Evolutionary conservation across 148 eudicot genomes (phyloP).

Genomic region (Rhododendron williamsianum): DNA sequence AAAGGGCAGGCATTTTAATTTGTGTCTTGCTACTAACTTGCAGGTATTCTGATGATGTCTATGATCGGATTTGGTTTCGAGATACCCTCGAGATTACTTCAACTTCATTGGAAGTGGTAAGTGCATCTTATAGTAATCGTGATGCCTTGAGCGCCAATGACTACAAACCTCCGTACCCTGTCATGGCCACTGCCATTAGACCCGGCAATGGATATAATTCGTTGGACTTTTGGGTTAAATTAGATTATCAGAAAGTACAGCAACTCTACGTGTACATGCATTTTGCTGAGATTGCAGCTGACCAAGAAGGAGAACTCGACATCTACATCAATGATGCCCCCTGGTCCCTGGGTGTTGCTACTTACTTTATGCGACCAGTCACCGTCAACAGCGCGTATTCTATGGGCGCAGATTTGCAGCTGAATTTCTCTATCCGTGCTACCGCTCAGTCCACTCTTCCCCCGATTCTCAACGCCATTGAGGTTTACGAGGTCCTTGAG

Average conservation of each 20-base stretch:
- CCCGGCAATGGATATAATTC: neutral
- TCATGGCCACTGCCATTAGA: conserved; percentile 20
- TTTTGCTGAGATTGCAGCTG: conserved; percentile 40
- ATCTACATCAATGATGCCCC: conserved; percentile 16
- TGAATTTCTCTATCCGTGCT: neutral
- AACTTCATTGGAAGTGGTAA: neutral
- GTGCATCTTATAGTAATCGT: neutral
- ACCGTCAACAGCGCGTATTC: conserved; percentile 2
- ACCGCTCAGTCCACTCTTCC: conserved; percentile 21
- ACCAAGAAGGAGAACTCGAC: conserved; percentile 24
- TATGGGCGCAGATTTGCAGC: too few species aligned
- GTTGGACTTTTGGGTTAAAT: neutral
- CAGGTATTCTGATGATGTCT: too few species aligned
- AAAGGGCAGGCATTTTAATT: too few species aligned
- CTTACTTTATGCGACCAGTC: neutral
- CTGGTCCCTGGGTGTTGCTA: conserved; percentile 6
- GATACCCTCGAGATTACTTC: too few species aligned
- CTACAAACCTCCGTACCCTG: conserved; percentile 18
- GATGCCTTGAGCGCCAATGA: neutral
- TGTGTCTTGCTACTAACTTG: too few species aligned
- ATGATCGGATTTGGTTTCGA: too few species aligned
- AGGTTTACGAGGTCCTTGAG: conserved; percentile 10
- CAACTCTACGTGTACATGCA: conserved; percentile 23
- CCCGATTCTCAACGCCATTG: conserved; percentile 29
- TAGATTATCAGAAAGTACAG: neutral